Evolutionary conservation across 371 early-diverging fungal species (phyloP).

Genomic region (Syncephalastrum racemosum): DNA sequence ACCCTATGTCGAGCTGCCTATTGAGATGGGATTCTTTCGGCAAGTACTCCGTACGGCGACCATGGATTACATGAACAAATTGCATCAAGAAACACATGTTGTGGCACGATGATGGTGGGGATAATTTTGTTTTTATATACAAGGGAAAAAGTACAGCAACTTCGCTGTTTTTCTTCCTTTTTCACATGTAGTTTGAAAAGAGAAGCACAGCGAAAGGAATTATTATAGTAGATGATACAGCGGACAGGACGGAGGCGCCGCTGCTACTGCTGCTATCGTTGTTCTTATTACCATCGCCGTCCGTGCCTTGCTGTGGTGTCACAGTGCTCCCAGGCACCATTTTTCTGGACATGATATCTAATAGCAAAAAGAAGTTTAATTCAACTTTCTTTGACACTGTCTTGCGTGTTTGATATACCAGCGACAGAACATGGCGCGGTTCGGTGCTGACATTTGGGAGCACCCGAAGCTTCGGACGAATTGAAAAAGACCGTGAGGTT

Average conservation of each 20-base stretch:
- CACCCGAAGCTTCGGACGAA: conserved; percentile 23
- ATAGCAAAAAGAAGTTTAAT: background rate
- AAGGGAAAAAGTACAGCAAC: no score
- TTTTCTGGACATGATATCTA: conserved; percentile 7
- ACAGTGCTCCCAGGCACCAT: background rate
- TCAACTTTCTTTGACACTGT: background rate
- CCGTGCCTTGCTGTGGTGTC: background rate
- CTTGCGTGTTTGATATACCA: conserved; percentile 3
- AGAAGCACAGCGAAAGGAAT: no score
- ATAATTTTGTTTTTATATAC: no score
- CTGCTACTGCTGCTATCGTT: no score
- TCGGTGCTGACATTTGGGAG: conserved; percentile 12
- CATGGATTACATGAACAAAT: conserved; percentile 27
- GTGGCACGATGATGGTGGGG: no score
- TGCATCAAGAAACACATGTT: no score
- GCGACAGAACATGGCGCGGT: conserved; percentile 13
- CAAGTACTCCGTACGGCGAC: conserved; percentile 48
- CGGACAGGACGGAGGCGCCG: no score
- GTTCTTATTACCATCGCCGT: no score
- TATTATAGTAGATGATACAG: no score
- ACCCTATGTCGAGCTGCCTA: conserved; percentile 51
- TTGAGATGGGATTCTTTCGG: conserved; percentile 52
- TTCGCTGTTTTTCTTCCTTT: no score
- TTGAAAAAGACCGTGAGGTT: conserved; percentile 45
- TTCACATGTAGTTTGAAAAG: no score